phyloP scores from a whole-genome alignment of 2,329 filamentous ascomycete genomes.

The Fusarium miscanthi region DNA sequence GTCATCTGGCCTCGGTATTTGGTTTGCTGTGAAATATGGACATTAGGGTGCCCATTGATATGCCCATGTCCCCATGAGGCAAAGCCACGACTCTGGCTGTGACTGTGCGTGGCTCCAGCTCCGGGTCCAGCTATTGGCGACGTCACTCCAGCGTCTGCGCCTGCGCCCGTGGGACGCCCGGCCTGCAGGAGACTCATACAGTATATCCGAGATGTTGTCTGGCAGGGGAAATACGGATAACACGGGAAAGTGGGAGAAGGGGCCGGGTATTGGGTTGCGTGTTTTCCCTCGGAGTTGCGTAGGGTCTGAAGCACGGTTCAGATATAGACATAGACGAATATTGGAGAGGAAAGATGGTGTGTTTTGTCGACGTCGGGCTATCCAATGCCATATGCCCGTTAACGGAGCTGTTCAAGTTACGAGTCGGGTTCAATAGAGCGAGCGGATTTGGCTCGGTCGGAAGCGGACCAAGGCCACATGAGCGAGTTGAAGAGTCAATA shows the following conservation, averaged over 20 bases:
- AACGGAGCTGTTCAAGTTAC: conserved; percentile 40
- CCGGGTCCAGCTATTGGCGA: conserved; percentile 34
- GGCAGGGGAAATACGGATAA: conserved; percentile 28
- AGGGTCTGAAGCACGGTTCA: background rate
- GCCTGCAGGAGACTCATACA: conserved; percentile 49
- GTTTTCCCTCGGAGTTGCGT: background rate
- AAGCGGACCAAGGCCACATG: conserved; percentile 1
- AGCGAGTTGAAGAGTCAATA: background rate
- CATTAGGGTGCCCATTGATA: conserved; percentile 29
- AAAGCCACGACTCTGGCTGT: conserved; percentile 28
- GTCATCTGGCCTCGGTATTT: conserved; percentile 40
- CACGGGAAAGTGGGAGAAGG: conserved; percentile 32
- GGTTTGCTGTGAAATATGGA: conserved; percentile 34
- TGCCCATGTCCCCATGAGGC: conserved; percentile 34
- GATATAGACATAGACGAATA: background rate
- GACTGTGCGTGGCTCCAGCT: conserved; percentile 21
- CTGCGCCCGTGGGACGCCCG: conserved; percentile 47
- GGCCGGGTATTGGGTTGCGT: conserved; percentile 6
- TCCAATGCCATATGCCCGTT: conserved; percentile 33
- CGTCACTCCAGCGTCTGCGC: conserved; percentile 42
- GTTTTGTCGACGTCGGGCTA: conserved; percentile 13
- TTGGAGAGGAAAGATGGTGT: conserved; percentile 2
- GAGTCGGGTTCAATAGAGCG: conserved; percentile 31
- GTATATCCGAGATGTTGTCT: conserved; percentile 34
- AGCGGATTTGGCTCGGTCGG: conserved; percentile 40